These are phyloP conservation scores for Nicotiana benthamiana DNA, from an alignment of 257 asterid genomes.

Conservation along the genomic window DNA sequence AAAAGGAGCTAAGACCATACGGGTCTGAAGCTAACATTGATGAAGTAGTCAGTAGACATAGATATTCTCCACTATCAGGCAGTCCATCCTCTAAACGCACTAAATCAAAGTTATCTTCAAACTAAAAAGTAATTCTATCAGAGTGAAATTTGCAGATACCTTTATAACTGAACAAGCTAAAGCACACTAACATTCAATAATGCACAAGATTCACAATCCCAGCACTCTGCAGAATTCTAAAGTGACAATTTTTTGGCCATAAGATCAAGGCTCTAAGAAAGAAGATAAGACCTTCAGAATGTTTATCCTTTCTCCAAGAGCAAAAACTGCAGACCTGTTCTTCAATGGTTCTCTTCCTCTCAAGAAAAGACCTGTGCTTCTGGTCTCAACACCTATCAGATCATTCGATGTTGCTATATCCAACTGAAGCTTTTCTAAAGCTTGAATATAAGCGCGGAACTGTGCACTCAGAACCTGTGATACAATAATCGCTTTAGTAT, in stretches of 20 bases:
- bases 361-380: slow-evolving; percentile 83
- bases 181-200: background rate
- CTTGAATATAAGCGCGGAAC: slow-evolving; percentile 96
- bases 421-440: slow-evolving; percentile 91
- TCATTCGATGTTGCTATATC: slow-evolving; percentile 96
- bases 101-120: background rate
- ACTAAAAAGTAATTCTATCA: background rate
- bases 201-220: background rate
- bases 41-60: background rate
- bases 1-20: background rate
- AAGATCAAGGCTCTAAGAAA: slow-evolving; percentile 1
- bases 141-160: background rate
- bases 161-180: background rate
- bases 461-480: slow-evolving; percentile 83
- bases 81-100: background rate
- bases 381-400: slow-evolving; percentile 93
- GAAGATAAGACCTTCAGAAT: slow-evolving; percentile 70
- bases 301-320: slow-evolving; percentile 92
- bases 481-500: background rate
- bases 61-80: background rate
- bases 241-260: background rate
- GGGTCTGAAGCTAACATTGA: background rate
- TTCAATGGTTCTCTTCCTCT: slow-evolving; percentile 98
- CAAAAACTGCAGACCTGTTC: slow-evolving; percentile 97
- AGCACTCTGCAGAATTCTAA: background rate